Evolutionary conservation across 768 basidiomycete genomes (phyloP), one percentile per base, ranked within the genome.

Genomic region (Hygrophoropsis aurantiaca): DNA sequence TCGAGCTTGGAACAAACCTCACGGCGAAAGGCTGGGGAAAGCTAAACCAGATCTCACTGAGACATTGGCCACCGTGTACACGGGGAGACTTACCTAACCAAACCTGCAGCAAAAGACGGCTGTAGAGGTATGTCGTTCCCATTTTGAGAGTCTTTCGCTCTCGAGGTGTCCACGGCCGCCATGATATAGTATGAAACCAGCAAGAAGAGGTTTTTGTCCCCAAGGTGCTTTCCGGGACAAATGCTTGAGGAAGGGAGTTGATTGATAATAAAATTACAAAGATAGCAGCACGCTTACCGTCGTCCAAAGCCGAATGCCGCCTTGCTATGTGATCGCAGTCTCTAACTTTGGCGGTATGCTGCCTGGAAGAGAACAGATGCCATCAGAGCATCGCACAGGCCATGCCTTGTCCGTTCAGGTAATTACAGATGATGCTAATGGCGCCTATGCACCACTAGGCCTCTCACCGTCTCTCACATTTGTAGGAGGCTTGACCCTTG

Each of bases 301-400:
- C 27, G 32, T 7, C 43, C 43, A 37, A 44, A 44, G 16, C 43
- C 43, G 34, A 44, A 44, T 3, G 20, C 33, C n/a, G n/a, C n/a
- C n/a, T n/a, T n/a, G n/a, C n/a, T n/a, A n/a, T n/a, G n/a, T n/a
- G n/a, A n/a, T n/a, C n/a, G n/a, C n/a, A n/a, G n/a, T n/a, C n/a
- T n/a, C n/a, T n/a, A n/a, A n/a, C n/a, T n/a, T n/a, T n/a, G n/a
- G n/a, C n/a, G n/a, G n/a, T n/a, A n/a, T n/a, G n/a, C n/a, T n/a
- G n/a, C n/a, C n/a, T n/a, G n/a, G n/a, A n/a, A n/a, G n/a, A n/a
- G n/a, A n/a, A n/a, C n/a, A n/a, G n/a, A n/a, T n/a, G n/a, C n/a
- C n/a, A n/a, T n/a, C n/a, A n/a, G n/a, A n/a, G n/a, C n/a, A n/a
- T n/a, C n/a, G n/a, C n/a, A n/a, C n/a, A n/a, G n/a, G n/a, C n/a